Base-by-base conservation (phyloP, 352 stramenopile genomes). In the Blastocystis sp. region DNA sequence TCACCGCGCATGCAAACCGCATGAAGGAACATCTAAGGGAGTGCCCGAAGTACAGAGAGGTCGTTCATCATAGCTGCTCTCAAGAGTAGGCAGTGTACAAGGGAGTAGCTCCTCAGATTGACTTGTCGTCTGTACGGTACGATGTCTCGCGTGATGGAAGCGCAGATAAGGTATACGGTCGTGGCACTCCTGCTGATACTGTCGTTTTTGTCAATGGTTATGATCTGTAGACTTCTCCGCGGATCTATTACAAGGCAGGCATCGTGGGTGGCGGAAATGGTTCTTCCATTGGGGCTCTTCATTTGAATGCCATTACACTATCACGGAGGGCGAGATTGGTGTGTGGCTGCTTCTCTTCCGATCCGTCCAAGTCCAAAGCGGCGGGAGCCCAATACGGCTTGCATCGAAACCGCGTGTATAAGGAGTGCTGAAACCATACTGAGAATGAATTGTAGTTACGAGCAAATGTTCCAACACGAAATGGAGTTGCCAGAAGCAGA, bases 21-120 rank as follows among this genome's bases (percentile, higher is more conserved):
- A 84, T 84, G 74, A 84, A 84, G 54, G 74, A 84, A 0, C 74
- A 84, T 68, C 74, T 84, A 11, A 38, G 38, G 19, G 74, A 84
- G 9, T 84, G 74, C 52, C 54, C 10, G 40, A 54, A 40, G 40
- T 84, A 84, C 48, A 84, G 45, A 70, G 74, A 84, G 60, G 74
- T 84, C 2, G 21, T 38, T 28, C 66, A 14, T 57, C 10, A 10
- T 68, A 19, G 21, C 42, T 21, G n/a, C n/a, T n/a, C 21, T 70
- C 43, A 62, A 84, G 10, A 63, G 1, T 84, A 84, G 74, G 74
- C 74, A n/a, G 28, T 84, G 6, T 84, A 60, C 40, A 84, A 84
- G n/a, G 74, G 74, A 60, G 43, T 64, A n/a, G 60, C 60, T 40
- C 48, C 21, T 1, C 74, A 54, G 28, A 68, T 84, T 43, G 74